Conservation (phyloP, 1,139 yeast species). For the Sugiyamaella paludigena region DNA sequence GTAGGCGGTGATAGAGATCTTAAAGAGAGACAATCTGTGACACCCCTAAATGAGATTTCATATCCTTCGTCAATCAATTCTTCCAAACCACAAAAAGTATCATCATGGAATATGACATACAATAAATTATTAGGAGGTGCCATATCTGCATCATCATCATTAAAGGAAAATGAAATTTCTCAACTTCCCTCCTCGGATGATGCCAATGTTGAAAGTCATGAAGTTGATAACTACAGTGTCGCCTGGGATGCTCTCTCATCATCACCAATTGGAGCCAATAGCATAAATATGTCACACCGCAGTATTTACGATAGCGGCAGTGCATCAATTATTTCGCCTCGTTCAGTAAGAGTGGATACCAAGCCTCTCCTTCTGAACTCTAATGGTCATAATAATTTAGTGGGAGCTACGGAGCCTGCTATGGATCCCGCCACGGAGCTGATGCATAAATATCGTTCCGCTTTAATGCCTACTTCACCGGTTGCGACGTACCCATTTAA, state of each 20-base stretch:
- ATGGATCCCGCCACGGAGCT: constrained; percentile 18
- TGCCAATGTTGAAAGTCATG: neutral
- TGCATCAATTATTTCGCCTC: too few species aligned
- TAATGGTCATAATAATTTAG: too few species aligned
- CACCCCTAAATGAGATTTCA: neutral
- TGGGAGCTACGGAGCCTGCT: neutral
- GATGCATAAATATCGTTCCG: constrained; percentile 12
- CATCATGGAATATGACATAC: constrained; percentile 8
- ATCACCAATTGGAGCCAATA: constrained; percentile 12
- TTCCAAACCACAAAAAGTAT: constrained; percentile 1
- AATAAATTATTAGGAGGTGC: constrained; percentile 7
- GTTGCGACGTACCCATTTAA: constrained; percentile 13
- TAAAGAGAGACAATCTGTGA: neutral
- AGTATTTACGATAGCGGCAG: neutral
- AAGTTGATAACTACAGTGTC: constrained; percentile 17
- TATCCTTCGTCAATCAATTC: neutral
- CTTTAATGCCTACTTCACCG: constrained; percentile 13
- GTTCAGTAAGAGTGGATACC: neutral
- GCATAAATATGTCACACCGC: too few species aligned
- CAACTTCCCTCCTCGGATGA: neutral
- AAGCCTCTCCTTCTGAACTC: neutral
- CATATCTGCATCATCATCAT: neutral
- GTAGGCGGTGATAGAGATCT: neutral
- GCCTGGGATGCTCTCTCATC: constrained; percentile 22
- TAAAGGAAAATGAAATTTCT: neutral